Evolutionary conservation across 2,329 filamentous ascomycete species (phyloP).

Genomic region (Fusarium kyushuense): DNA sequence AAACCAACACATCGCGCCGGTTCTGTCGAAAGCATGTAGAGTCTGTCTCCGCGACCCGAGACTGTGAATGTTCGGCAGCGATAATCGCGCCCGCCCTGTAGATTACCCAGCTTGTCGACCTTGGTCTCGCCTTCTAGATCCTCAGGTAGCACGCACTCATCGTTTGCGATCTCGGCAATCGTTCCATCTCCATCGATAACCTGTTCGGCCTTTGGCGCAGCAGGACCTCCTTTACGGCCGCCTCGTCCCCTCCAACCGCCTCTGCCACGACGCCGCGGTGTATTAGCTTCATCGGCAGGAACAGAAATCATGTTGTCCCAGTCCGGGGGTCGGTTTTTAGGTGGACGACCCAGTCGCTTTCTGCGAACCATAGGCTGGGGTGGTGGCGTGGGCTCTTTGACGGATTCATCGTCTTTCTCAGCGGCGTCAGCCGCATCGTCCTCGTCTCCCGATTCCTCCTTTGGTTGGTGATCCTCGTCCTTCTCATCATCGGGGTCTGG

Average conservation of each 20-base stretch:
- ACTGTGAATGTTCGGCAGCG: slow-evolving; percentile 96
- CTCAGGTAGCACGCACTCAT: slow-evolving; percentile 90
- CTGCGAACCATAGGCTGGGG: slow-evolving; percentile 75
- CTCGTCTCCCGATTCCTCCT: slow-evolving; percentile 63
- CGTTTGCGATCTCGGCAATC: slow-evolving; percentile 87
- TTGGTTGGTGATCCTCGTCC: slow-evolving; percentile 64
- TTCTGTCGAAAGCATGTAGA: slow-evolving; percentile 99
- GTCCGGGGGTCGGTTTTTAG: slow-evolving; percentile 85
- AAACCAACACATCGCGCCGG: slow-evolving; percentile 97
- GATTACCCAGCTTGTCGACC: slow-evolving; percentile 88
- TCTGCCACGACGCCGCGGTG: slow-evolving; percentile 73
- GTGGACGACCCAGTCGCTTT: slow-evolving; percentile 85
- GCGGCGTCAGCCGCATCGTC: slow-evolving; percentile 50
- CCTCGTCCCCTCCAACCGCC: slow-evolving; percentile 78
- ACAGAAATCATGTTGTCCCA: slow-evolving; percentile 75
- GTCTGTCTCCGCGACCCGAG: slow-evolving; percentile 80
- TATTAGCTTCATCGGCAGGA: slow-evolving; percentile 66
- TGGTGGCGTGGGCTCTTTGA: slow-evolving; percentile 66
- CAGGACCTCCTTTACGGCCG: slow-evolving; percentile 75
- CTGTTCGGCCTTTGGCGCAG: slow-evolving; percentile 82
- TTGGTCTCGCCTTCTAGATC: slow-evolving; percentile 92
- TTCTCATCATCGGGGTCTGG: slow-evolving; percentile 53
- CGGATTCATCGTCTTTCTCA: slow-evolving; percentile 56
- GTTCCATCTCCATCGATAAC: slow-evolving; percentile 95
- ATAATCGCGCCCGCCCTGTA: slow-evolving; percentile 89